Conservation (phyloP, 768 basidiomycete species). For the Kwoniella dejecticola region DNA sequence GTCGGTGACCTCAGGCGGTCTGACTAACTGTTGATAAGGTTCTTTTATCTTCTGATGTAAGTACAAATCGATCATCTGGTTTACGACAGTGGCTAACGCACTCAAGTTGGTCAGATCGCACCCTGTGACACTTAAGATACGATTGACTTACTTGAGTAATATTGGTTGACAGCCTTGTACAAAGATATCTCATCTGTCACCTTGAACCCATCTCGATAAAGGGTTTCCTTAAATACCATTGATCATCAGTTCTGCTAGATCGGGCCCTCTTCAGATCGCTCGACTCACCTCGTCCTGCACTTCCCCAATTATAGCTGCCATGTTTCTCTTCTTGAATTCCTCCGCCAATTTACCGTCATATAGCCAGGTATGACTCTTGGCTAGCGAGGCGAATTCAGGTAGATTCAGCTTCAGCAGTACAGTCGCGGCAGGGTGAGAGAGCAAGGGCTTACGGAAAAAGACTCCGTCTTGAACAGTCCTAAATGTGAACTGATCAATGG, state of each 20-base stretch:
- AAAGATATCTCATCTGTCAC: neutral
- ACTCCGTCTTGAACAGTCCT: slow-evolving; percentile 22
- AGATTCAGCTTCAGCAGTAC: too few species aligned
- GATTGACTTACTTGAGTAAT: slow-evolving; percentile 6
- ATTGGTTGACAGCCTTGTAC: slow-evolving; percentile 12
- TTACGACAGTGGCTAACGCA: slow-evolving; percentile 5
- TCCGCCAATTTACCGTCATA: slow-evolving; percentile 19
- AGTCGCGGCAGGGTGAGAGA: too few species aligned
- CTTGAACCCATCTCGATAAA: slow-evolving; percentile 10
- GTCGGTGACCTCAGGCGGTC: too few species aligned
- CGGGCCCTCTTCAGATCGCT: too few species aligned
- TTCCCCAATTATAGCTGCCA: slow-evolving; percentile 26
- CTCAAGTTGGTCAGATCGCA: neutral
- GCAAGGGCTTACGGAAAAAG: slow-evolving; percentile 24
- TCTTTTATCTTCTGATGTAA: slow-evolving; percentile 16
- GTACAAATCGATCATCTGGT: slow-evolving; percentile 21
- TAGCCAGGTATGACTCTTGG: slow-evolving; percentile 12
- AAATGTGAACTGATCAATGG: slow-evolving; percentile 24
- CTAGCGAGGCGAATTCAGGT: too few species aligned
- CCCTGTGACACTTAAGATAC: neutral
- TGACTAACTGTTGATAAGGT: slow-evolving; percentile 21
- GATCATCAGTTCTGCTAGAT: neutral
- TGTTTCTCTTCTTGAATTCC: slow-evolving; percentile 23
- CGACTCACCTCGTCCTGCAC: slow-evolving; percentile 19
- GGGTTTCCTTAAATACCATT: slow-evolving; percentile 9